A percentile compares a stretch with the other conserved stretches of the same genome.
Evolutionary conservation across 2,329 filamentous ascomycete genomes (phyloP).

Genomic region (Stachybotrys elegans): DNA sequence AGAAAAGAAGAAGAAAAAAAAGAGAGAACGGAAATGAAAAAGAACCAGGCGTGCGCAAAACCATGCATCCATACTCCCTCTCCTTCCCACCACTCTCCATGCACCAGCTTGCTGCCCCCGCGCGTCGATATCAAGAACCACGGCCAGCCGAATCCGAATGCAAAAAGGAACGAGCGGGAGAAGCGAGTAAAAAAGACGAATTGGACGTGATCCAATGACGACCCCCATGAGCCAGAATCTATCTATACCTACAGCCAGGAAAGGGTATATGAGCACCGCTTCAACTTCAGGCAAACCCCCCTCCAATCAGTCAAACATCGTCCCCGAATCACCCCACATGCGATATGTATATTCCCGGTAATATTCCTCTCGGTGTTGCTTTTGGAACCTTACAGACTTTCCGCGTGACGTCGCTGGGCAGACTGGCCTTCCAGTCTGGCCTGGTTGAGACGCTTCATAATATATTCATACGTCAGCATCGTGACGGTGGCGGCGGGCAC

Average conservation of each 20-base stretch:
- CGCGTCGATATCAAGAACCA: too few species aligned
- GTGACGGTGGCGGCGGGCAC: slow-evolving; percentile 95
- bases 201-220: slow-evolving; percentile 11
- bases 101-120: too few species aligned
- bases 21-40: background rate
- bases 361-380: too few species aligned
- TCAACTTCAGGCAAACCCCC: slow-evolving; percentile 4
- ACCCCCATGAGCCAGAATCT: slow-evolving; percentile 17
- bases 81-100: too few species aligned
- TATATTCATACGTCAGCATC: slow-evolving; percentile 92
- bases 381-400: background rate
- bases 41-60: background rate
- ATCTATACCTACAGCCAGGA: slow-evolving; percentile 30
- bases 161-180: slow-evolving; percentile 4
- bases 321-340: too few species aligned
- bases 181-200: slow-evolving; percentile 12
- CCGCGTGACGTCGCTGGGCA: slow-evolving; percentile 9
- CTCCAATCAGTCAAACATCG: background rate
- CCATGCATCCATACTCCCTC: too few species aligned
- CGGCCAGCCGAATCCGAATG: slow-evolving; percentile 13
- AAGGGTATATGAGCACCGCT: slow-evolving; percentile 29
- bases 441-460: slow-evolving; percentile 49
- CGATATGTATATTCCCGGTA: too few species aligned
- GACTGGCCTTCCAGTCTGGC: slow-evolving; percentile 33
- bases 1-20: background rate